Percentiles rank a stretch among this genome's conserved stretches.
Conservation (phyloP, 257 asterid species). For the Avicennia marina region DNA sequence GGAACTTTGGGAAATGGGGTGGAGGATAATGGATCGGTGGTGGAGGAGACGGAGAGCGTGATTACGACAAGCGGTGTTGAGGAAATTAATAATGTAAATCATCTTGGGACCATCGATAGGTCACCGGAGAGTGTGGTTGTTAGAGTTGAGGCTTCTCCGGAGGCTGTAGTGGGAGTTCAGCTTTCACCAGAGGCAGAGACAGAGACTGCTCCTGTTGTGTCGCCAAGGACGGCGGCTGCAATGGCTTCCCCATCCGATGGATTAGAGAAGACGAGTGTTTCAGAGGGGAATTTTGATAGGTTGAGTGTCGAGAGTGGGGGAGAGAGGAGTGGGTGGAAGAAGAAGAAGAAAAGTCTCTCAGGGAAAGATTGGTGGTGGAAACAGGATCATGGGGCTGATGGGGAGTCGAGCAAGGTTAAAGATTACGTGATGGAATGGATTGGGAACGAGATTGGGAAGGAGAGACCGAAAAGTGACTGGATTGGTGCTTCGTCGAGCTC, state of each 20-base stretch:
- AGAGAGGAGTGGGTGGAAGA: constrained; percentile 45
- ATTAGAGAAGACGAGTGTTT: constrained; percentile 55
- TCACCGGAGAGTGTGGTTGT: constrained; percentile 74
- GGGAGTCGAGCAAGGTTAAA: constrained; percentile 60
- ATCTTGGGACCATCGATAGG: constrained; percentile 42
- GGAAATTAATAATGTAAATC: constrained; percentile 31
- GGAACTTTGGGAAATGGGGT: constrained; percentile 31
- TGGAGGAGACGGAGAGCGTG: constrained; percentile 89
- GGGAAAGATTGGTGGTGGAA: constrained; percentile 99
- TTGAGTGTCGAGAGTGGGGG: constrained; percentile 58
- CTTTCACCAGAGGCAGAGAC: constrained; percentile 56
- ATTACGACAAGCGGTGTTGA: constrained; percentile 57
- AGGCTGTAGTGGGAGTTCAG: constrained; percentile 38
- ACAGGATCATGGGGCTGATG: constrained; percentile 60
- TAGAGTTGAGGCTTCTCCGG: constrained; percentile 64
- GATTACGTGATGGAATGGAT: constrained; percentile 99
- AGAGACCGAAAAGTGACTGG: constrained; percentile 82
- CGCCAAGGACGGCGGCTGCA: constrained; percentile 68
- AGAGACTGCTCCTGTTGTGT: constrained; percentile 42
- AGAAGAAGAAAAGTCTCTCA: constrained; percentile 61
- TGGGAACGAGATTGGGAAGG: constrained; percentile 86
- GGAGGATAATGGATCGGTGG: constrained; percentile 68
- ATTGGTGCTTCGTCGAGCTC: constrained; percentile 62
- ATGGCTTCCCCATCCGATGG: constrained; percentile 72
- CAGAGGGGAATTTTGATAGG: constrained; percentile 64